Percentiles rank a stretch among this genome's conserved stretches.
Evolutionary conservation across 2,329 filamentous ascomycete genomes (phyloP).

Genomic region (Purpureocillium takamizusanense): DNA sequence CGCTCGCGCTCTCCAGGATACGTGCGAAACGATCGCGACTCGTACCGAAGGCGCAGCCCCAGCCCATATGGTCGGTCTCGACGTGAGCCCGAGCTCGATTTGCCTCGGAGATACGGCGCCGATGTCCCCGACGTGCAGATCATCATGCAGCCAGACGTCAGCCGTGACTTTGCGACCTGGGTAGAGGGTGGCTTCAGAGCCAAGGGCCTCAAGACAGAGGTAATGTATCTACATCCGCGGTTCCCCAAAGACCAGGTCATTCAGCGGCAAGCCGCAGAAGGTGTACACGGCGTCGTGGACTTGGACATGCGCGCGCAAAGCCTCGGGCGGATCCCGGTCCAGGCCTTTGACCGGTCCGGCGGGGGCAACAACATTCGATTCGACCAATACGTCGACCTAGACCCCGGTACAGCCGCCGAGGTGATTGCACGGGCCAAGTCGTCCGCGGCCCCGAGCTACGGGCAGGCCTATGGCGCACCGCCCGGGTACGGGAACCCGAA

Average conservation of each 20-base stretch:
- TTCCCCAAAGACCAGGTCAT: slow-evolving; percentile 73
- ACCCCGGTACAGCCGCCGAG: slow-evolving; percentile 69
- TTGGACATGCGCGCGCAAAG: slow-evolving; percentile 62
- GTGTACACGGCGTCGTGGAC: slow-evolving; percentile 76
- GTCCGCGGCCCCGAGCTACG: slow-evolving; percentile 18
- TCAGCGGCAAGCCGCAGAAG: slow-evolving; percentile 76
- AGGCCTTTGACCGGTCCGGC: slow-evolving; percentile 73
- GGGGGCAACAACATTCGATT: slow-evolving; percentile 71
- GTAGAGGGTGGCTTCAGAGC: slow-evolving; percentile 68
- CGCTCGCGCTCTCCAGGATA: slow-evolving; percentile 60
- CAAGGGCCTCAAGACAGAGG: slow-evolving; percentile 64
- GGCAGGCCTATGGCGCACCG: slow-evolving; percentile 16
- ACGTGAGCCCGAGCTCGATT: slow-evolving; percentile 50
- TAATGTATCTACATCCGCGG: slow-evolving; percentile 70
- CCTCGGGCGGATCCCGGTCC: slow-evolving; percentile 66
- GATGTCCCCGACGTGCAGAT: slow-evolving; percentile 88
- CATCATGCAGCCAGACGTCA: slow-evolving; percentile 69
- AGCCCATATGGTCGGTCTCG: slow-evolving; percentile 50
- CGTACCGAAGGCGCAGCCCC: slow-evolving; percentile 60
- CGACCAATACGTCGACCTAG: slow-evolving; percentile 79
- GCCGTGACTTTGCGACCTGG: slow-evolving; percentile 72
- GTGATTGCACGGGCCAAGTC: slow-evolving; percentile 66
- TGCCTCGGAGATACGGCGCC: slow-evolving; percentile 62
- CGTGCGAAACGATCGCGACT: slow-evolving; percentile 32
- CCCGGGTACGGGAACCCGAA: slow-evolving; percentile 16